A percentile compares a stretch with the other conserved stretches of the same genome.
Evolutionary conservation across 768 basidiomycete species (phyloP).

Genomic region (Symmetrospora coprosmae): DNA sequence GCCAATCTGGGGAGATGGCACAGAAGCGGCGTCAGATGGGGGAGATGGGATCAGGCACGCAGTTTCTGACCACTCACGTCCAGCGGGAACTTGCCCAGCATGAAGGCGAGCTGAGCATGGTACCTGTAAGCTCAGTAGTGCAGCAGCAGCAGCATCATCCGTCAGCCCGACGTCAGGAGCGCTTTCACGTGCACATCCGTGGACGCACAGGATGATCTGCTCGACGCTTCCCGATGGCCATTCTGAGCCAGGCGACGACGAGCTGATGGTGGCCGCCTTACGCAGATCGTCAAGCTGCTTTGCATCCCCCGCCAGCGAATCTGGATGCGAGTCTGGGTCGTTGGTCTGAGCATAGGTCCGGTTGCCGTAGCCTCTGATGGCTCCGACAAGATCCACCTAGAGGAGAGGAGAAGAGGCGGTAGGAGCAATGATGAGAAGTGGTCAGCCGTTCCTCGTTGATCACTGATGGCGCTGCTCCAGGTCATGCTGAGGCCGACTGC

Average conservation of each 20-base stretch:
- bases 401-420: neutral
- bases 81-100: slow-evolving; percentile 67
- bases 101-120: slow-evolving; percentile 72
- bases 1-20: slow-evolving; percentile 31
- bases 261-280: neutral
- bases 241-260: neutral
- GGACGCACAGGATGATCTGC: slow-evolving; percentile 15
- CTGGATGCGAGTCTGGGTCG: slow-evolving; percentile 21
- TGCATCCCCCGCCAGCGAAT: slow-evolving; percentile 14
- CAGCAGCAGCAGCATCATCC: neutral
- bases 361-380: slow-evolving; percentile 7
- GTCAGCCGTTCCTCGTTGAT: no score
- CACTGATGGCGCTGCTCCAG: no score
- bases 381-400: slow-evolving; percentile 22
- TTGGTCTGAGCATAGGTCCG: neutral
- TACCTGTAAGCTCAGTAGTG: slow-evolving; percentile 47
- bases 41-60: neutral
- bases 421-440: neutral
- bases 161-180: neutral
- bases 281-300: slow-evolving; percentile 12
- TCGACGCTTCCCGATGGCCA: neutral
- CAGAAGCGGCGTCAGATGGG: neutral
- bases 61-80: slow-evolving; percentile 46
- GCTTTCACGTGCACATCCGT: neutral
- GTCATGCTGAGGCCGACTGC: no score